phyloP scores from a whole-genome alignment of 192 early-diverging fungal genomes.

The Nowakowskiella sp. region DNA sequence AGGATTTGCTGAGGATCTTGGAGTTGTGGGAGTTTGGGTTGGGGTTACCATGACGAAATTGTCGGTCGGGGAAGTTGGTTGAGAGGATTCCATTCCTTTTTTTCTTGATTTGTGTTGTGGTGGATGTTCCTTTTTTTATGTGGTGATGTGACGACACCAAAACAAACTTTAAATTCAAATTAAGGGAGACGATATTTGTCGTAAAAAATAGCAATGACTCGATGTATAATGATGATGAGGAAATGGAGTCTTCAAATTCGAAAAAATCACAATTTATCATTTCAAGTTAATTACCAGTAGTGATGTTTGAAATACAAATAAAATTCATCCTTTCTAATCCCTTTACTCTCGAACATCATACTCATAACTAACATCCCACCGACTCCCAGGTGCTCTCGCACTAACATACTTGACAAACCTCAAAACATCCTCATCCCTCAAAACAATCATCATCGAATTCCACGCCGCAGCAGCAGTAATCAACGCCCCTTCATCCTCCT shows the following conservation, averaged over 20 bases:
- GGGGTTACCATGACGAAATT: too few relatives aligned
- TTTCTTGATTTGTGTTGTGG: too few relatives aligned
- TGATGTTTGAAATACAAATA: background rate
- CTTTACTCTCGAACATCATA: constrained; percentile 40
- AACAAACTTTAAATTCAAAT: too few relatives aligned
- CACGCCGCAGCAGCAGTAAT: constrained; percentile 56
- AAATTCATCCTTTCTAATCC: background rate
- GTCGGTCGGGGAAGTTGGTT: too few relatives aligned
- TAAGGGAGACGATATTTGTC: background rate
- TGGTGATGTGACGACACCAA: too few relatives aligned
- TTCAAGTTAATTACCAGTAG: background rate
- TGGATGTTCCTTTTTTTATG: too few relatives aligned
- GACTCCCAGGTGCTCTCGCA: constrained; percentile 54
- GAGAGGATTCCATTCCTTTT: too few relatives aligned
- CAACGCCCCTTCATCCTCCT: constrained; percentile 59
- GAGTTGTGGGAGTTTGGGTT: too few relatives aligned
- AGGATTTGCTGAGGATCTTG: too few relatives aligned
- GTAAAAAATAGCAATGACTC: background rate
- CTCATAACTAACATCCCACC: constrained; percentile 76
- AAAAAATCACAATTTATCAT: background rate
- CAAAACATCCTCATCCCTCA: constrained; percentile 71
- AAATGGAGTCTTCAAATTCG: too few relatives aligned
- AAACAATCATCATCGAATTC: constrained; percentile 59
- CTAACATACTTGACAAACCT: constrained; percentile 79
- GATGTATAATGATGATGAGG: too few relatives aligned